These are phyloP conservation scores for Venturia asperata DNA, from an alignment of 2,329 filamentous ascomycete genomes.

Conservation along the genomic window DNA sequence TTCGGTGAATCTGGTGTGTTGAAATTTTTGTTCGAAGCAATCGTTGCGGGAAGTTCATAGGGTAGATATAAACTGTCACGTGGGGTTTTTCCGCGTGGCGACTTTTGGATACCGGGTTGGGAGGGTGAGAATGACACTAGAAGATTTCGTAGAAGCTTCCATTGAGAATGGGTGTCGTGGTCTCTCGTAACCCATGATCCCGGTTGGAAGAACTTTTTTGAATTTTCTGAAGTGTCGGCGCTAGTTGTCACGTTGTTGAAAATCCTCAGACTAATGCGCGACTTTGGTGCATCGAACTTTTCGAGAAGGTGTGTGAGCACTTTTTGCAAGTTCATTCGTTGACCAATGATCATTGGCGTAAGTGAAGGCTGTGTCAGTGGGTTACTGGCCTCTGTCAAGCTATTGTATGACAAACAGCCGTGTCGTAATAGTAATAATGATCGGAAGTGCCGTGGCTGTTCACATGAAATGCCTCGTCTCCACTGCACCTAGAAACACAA, in stretches of 20 bases:
- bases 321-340: not conserved
- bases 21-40: not conserved
- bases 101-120: not conserved
- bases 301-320: not conserved
- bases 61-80: not conserved
- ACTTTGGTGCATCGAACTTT: not conserved
- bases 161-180: not conserved
- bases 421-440: not conserved
- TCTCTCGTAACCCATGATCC: not conserved
- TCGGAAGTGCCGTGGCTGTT: not conserved
- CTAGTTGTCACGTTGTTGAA: not conserved
- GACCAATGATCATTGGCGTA: not conserved
- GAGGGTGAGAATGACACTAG: not conserved
- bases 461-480: constrained; percentile 6
- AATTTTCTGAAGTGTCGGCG: not conserved
- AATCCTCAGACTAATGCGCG: not conserved
- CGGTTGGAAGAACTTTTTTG: not conserved
- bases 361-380: not conserved
- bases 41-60: not conserved
- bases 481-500: not conserved
- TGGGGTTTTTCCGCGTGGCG: not conserved
- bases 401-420: not conserved
- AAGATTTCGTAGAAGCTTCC: not conserved
- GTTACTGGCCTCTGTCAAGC: not conserved
- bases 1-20: not conserved